A percentile compares a stretch with the other conserved stretches of the same genome.
Conservation (phyloP, 1,284 basidiomycete genomes). For the Cerioporus squamosus region DNA sequence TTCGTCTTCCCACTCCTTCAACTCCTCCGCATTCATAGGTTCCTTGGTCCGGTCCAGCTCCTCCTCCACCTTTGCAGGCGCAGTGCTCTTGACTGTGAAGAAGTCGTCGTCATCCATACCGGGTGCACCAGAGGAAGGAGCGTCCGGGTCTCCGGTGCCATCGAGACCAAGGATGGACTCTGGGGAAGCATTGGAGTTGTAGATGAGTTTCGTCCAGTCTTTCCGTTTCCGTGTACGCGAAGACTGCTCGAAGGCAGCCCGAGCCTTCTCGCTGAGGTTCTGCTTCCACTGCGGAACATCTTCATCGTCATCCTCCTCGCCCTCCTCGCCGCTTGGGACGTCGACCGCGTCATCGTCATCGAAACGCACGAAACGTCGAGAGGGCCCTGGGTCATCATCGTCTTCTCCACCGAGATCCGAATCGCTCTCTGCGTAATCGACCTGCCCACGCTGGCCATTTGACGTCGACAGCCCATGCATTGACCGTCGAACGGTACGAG, state of each 20-base stretch:
- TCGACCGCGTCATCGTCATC: conserved; percentile 59
- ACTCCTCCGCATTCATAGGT: conserved; percentile 45
- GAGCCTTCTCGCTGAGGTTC: conserved; percentile 69
- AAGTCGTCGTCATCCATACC: conserved; percentile 71
- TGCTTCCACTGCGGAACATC: conserved; percentile 78
- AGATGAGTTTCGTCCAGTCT: conserved; percentile 90
- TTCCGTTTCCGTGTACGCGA: conserved; percentile 52
- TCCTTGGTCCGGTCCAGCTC: conserved; percentile 77
- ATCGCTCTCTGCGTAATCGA: conserved; percentile 82
- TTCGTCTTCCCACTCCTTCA: conserved; percentile 86
- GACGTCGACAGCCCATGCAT: conserved; percentile 38
- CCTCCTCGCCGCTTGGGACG: conserved; percentile 50
- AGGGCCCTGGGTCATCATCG: conserved; percentile 41
- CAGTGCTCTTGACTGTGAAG: conserved; percentile 62
- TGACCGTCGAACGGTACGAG: conserved; percentile 51
- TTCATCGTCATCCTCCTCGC: conserved; percentile 46
- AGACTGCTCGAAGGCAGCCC: conserved; percentile 48
- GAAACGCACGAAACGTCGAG: conserved; percentile 31
- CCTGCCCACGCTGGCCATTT: conserved; percentile 44
- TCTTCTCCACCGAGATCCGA: conserved; percentile 66
- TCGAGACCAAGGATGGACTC: conserved; percentile 67
- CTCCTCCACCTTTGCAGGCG: conserved; percentile 50
- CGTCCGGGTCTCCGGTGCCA: conserved; percentile 27
- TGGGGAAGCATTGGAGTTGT: conserved; percentile 73
- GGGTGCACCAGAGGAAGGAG: conserved; percentile 35